A percentile compares a stretch with the other conserved stretches of the same genome.
phyloP scores from a whole-genome alignment of 1,284 basidiomycete species.

The Marasmius oreades region DNA sequence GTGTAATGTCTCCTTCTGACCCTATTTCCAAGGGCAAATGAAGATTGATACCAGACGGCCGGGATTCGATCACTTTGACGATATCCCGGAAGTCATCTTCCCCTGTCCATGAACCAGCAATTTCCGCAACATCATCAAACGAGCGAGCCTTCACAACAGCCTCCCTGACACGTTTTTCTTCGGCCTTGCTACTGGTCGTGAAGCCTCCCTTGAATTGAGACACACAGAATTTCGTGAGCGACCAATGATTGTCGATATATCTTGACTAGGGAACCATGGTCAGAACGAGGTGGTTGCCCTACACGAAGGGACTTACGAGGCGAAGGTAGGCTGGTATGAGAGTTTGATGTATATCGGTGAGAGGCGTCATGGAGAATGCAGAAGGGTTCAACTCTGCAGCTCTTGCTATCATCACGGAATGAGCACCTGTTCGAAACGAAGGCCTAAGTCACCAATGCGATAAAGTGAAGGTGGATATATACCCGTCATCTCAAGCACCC shows the following conservation, averaged over 20 bases:
- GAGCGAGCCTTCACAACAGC: constrained; percentile 60
- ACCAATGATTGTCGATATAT: constrained; percentile 78
- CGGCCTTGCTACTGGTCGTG: constrained; percentile 49
- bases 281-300: background rate
- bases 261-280: constrained; percentile 35
- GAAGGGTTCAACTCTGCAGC: constrained; percentile 92
- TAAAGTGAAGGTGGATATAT: constrained; percentile 17
- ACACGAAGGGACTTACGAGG: constrained; percentile 47
- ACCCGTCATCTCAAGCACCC: constrained; percentile 77
- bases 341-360: constrained; percentile 66
- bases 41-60: constrained; percentile 30
- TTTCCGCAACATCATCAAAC: constrained; percentile 56
- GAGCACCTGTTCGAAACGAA: constrained; percentile 54
- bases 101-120: constrained; percentile 61
- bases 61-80: constrained; percentile 46
- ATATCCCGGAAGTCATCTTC: constrained; percentile 60
- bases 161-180: constrained; percentile 56
- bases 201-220: constrained; percentile 72
- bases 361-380: constrained; percentile 73
- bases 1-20: background rate
- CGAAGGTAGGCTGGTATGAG: constrained; percentile 78
- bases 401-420: constrained; percentile 94
- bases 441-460: background rate
- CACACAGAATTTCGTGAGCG: constrained; percentile 91
- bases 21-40: background rate